phyloP scores from a whole-genome alignment of 139 green algal genomes.

The Deuterostichococcus epilithicus region DNA sequence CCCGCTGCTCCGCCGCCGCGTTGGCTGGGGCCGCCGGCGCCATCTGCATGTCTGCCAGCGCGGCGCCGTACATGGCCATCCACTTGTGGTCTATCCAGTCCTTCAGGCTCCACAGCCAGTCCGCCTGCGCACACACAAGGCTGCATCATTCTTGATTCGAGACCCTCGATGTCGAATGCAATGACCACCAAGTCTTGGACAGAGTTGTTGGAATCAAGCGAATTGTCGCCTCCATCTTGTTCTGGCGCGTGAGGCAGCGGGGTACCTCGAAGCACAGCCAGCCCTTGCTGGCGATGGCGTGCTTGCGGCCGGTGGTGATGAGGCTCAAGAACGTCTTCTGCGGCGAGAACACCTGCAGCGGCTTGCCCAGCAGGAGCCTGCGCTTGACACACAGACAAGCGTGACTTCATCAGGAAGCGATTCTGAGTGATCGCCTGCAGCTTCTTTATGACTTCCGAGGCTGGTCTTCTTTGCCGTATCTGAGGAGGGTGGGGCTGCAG shows the following conservation, averaged over 20 bases:
- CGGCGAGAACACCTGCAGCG: conserved; percentile 70
- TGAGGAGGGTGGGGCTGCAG: no score
- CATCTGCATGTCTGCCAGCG: conserved; percentile 38
- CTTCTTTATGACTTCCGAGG: no score
- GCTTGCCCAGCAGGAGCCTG: conserved; percentile 49
- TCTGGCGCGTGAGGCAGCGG: neutral
- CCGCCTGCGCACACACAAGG: conserved; percentile 33
- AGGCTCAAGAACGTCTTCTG: conserved; percentile 79
- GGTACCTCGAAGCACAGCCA: conserved; percentile 23
- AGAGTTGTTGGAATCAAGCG: neutral
- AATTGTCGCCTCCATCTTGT: neutral
- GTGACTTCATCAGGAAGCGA: no score
- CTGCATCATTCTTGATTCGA: neutral
- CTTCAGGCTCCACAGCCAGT: conserved; percentile 84
- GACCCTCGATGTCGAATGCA: neutral
- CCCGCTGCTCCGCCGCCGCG: conserved; percentile 1
- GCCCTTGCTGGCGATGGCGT: conserved; percentile 50
- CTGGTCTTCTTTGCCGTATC: no score
- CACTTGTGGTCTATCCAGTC: conserved; percentile 87
- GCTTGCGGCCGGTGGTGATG: conserved; percentile 62
- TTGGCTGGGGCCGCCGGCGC: conserved; percentile 7
- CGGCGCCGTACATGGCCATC: conserved; percentile 72
- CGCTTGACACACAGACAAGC: neutral
- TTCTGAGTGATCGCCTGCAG: no score
- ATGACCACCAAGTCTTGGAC: neutral